A percentile compares a stretch with the other conserved stretches of the same genome.
Conservation (phyloP, 129 eudicot species). For the Saposhnikovia divaricata region DNA sequence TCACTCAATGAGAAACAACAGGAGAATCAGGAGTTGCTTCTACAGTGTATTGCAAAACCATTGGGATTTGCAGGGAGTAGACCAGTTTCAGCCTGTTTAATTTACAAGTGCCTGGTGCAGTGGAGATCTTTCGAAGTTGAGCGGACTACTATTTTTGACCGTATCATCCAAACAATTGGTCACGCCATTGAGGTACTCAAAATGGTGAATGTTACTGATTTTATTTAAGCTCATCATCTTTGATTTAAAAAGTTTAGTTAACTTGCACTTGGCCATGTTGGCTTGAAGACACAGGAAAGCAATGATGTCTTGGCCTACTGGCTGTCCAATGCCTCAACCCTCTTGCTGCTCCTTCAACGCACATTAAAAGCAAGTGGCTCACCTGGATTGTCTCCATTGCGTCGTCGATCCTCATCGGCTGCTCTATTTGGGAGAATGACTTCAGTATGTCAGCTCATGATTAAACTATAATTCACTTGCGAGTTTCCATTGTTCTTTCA, state of each 20-base stretch:
- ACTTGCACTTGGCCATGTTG: conserved; percentile 8
- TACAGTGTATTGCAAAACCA: conserved; percentile 68
- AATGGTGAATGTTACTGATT: conserved; percentile 1
- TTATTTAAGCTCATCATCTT: background rate
- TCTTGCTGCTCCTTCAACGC: conserved; percentile 79
- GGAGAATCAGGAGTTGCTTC: conserved; percentile 81
- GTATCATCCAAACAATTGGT: conserved; percentile 83
- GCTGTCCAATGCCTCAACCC: conserved; percentile 91
- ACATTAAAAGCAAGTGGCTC: conserved; percentile 91
- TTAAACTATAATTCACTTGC: conserved; percentile 2
- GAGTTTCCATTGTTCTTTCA: background rate
- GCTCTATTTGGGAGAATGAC: conserved; percentile 81
- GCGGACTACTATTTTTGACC: conserved; percentile 75
- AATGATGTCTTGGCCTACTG: conserved; percentile 84
- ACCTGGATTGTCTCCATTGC: conserved; percentile 60
- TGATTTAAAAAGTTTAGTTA: background rate
- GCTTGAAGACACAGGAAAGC: conserved; percentile 71
- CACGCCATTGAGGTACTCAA: conserved; percentile 77
- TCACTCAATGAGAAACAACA: conserved; percentile 94
- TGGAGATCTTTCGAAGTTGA: conserved; percentile 99
- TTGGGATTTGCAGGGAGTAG: conserved; percentile 74
- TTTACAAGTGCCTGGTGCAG: conserved; percentile 85
- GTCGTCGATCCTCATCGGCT: conserved; percentile 83
- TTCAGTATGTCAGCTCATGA: conserved; percentile 31
- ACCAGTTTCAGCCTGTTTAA: conserved; percentile 86